Evolutionary conservation across 2,329 filamentous ascomycete genomes (phyloP).

Genomic region (Paracamarosporium sp.): DNA sequence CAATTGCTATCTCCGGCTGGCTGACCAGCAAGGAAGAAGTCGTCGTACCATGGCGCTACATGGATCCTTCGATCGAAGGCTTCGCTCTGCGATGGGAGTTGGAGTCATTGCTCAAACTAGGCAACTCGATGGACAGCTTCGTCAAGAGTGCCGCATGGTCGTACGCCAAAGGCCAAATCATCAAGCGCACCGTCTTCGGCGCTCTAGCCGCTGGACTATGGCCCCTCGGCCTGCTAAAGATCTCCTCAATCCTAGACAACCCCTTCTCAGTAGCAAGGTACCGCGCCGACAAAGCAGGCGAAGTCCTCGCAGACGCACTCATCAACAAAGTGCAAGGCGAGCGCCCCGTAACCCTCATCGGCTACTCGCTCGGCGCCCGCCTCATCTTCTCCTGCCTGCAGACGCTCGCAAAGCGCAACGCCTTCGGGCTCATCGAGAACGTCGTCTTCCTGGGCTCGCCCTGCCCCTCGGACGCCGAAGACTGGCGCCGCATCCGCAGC

Average conservation of each 20-base stretch:
- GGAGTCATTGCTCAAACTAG: slow-evolving; percentile 77
- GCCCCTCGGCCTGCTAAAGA: slow-evolving; percentile 56
- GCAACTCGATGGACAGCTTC: slow-evolving; percentile 77
- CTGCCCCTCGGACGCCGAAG: slow-evolving; percentile 71
- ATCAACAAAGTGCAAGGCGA: slow-evolving; percentile 84
- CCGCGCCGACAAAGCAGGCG: slow-evolving; percentile 79
- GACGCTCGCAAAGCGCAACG: slow-evolving; percentile 75
- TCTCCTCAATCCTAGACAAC: slow-evolving; percentile 72
- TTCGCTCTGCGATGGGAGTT: slow-evolving; percentile 88
- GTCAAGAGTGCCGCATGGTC: slow-evolving; percentile 83
- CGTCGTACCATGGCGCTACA: slow-evolving; percentile 77
- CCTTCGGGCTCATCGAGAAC: slow-evolving; percentile 84
- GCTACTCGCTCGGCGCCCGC: slow-evolving; percentile 81
- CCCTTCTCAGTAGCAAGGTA: slow-evolving; percentile 80
- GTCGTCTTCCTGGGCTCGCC: slow-evolving; percentile 85
- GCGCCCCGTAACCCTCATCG: slow-evolving; percentile 78
- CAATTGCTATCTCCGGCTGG: slow-evolving; percentile 85
- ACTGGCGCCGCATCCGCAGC: slow-evolving; percentile 79
- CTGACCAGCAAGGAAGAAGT: slow-evolving; percentile 74
- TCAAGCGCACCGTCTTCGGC: slow-evolving; percentile 65
- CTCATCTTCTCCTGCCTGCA: slow-evolving; percentile 84
- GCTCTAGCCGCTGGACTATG: slow-evolving; percentile 56
- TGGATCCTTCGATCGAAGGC: slow-evolving; percentile 76
- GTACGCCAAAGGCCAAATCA: slow-evolving; percentile 75
- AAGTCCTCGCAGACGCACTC: slow-evolving; percentile 80